Base-by-base conservation (phyloP, 129 eudicot species). In the Flaveria ramosissima region DNA sequence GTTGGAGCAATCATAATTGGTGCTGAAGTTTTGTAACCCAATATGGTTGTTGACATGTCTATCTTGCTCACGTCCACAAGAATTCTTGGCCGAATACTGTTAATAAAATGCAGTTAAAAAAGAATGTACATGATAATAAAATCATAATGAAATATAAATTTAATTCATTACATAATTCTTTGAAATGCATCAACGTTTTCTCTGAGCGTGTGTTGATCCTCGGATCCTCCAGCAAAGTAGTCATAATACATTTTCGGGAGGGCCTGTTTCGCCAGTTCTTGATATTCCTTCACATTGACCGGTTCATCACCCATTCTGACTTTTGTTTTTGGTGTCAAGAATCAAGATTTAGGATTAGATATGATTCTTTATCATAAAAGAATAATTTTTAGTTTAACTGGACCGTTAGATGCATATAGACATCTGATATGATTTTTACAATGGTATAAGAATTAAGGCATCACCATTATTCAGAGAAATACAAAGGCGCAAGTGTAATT, bases 1-100 rank as follows among this genome's bases (percentile, higher is more conserved):
- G 97, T 90, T 72, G 98, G 98, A 82, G 95, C 98, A 75, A 93
- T 78, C 88, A 93, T 79, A 65, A 93, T 86, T 32, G 98, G 98
- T 42, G 89, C 86, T 65, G 98, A 88, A 61, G 89, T 85, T 45
- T 72, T 86, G 78, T 83, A 84, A 20, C 98, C 98, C 84, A 93
- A 45, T 63, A 90, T 84, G 39, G 83, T 86, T 1, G 89, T 86
- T 52, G 98, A 88, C 89, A 88, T 82, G 42, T 93, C 88, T 26
- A 93, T 82, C 72, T 74, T 86, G 86, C 95, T 93, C 51, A 88
- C 92, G 60, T 86, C 92, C 62, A 90, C 88, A 52, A 93, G 85
- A 80, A 93, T 64, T 81, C 98, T 85, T 59, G 98, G 97, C 78
- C 79, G 81, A 21, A 93, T 80, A 67, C 96, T 88, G 83, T 20